A percentile compares a stretch with the other conserved stretches of the same genome.
Conservation (phyloP, 2,329 filamentous ascomycete genomes). For the Fusarium phyllophilum region DNA sequence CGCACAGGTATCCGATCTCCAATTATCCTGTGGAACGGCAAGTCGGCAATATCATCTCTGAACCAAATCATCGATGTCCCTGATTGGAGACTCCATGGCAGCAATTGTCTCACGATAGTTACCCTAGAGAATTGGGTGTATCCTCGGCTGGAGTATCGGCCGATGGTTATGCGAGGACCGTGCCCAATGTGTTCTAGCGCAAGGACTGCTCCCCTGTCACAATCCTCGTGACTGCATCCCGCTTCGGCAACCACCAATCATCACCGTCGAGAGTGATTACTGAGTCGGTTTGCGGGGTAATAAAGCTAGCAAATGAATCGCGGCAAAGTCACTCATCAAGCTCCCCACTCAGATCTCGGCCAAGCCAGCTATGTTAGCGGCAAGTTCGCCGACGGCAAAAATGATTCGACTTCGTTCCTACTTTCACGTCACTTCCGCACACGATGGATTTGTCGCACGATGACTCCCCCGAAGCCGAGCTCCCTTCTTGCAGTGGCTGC, state of each 20-base stretch:
- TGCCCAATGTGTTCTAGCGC: neutral
- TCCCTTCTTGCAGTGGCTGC: conserved; percentile 22
- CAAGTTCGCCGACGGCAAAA: neutral
- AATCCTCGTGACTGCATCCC: neutral
- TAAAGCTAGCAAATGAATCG: neutral
- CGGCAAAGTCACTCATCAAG: neutral
- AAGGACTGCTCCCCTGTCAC: neutral
- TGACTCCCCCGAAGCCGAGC: conserved; percentile 3
- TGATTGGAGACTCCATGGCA: neutral
- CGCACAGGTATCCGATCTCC: neutral
- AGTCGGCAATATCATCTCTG: neutral
- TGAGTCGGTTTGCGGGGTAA: neutral
- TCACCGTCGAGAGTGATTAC: no score
- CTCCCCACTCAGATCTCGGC: neutral
- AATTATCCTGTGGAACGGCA: no score
- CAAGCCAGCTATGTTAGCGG: neutral
- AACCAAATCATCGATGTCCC: neutral
- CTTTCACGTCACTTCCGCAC: neutral
- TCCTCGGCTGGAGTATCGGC: neutral
- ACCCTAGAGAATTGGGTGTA: neutral
- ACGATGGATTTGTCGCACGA: neutral
- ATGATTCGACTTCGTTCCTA: neutral
- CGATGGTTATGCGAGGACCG: neutral
- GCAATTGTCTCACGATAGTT: no score
- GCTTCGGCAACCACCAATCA: neutral